Conservation (phyloP, 2,329 filamentous ascomycete species). For the Hypoxylon sp. region DNA sequence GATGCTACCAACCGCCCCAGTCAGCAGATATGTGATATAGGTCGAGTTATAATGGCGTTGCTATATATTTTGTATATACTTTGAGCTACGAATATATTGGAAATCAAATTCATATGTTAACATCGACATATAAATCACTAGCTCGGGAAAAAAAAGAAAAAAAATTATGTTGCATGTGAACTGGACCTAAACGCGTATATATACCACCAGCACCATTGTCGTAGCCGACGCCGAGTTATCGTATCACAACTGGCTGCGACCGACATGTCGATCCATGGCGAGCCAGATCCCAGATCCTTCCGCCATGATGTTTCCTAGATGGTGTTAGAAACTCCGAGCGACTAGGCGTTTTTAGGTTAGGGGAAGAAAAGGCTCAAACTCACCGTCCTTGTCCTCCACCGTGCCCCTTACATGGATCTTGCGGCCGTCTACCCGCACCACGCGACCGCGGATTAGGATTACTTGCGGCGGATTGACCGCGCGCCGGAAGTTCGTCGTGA, state of each 20-base stretch:
- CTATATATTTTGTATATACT: conserved; percentile 35
- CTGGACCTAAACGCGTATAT: neutral
- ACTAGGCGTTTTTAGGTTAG: neutral
- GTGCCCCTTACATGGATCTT: conserved; percentile 46
- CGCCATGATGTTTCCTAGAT: conserved; percentile 46
- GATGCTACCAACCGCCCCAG: neutral
- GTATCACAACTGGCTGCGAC: conserved; percentile 40
- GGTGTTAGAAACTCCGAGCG: too few species aligned
- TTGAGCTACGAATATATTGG: conserved; percentile 19
- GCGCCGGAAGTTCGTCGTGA: conserved; percentile 48
- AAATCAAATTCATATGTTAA: neutral
- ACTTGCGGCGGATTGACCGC: conserved; percentile 47
- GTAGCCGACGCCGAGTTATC: neutral
- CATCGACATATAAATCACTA: conserved; percentile 1
- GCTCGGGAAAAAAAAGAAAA: neutral
- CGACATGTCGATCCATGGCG: conserved; percentile 34
- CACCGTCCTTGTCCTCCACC: conserved; percentile 50
- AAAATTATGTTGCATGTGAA: conserved; percentile 2
- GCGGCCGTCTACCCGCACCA: conserved; percentile 47
- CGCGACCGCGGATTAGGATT: conserved; percentile 46
- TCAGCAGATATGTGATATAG: neutral
- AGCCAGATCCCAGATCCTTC: conserved; percentile 44
- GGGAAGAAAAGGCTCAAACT: conserved; percentile 5
- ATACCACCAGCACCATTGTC: neutral
- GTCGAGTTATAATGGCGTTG: conserved; percentile 11